Conservation (phyloP, 1,284 basidiomycete genomes). For the Coniferiporia weirii region DNA sequence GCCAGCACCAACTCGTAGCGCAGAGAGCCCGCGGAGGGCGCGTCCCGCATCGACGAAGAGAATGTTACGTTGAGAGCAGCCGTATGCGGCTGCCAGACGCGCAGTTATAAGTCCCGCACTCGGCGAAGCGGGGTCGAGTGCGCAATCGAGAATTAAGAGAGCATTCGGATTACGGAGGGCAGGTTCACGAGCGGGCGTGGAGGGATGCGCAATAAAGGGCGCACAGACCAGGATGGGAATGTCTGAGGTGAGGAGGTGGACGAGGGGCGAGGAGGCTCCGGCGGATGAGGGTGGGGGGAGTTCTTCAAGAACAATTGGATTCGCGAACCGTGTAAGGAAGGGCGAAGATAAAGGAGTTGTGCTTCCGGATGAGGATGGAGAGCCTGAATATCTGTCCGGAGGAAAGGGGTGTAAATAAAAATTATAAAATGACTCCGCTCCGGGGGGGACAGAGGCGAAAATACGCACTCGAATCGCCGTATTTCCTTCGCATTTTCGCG, state of each 20-base stretch:
- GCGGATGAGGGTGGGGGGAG: constrained; percentile 28
- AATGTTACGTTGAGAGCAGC: constrained; percentile 25
- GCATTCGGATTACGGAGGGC: constrained; percentile 38
- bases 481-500: constrained; percentile 19
- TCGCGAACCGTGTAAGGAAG: constrained; percentile 48
- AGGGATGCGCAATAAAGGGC: constrained; percentile 44
- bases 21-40: constrained; percentile 46
- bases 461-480: constrained; percentile 39
- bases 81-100: constrained; percentile 20
- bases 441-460: constrained; percentile 16
- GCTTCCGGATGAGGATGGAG: background rate
- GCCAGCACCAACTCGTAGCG: constrained; percentile 40
- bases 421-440: too few species aligned
- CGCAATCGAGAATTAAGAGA: constrained; percentile 43
- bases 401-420: background rate
- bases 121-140: constrained; percentile 21
- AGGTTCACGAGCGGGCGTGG: constrained; percentile 31
- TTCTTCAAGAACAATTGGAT: constrained; percentile 46
- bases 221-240: constrained; percentile 56
- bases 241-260: constrained; percentile 36
- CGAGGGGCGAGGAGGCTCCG: constrained; percentile 15
- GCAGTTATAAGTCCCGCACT: constrained; percentile 19
- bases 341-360: constrained; percentile 37
- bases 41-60: constrained; percentile 52
- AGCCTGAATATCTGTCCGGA: background rate